phyloP scores from a whole-genome alignment of 2,329 filamentous ascomycete genomes.

The Calonectria crousiana region DNA sequence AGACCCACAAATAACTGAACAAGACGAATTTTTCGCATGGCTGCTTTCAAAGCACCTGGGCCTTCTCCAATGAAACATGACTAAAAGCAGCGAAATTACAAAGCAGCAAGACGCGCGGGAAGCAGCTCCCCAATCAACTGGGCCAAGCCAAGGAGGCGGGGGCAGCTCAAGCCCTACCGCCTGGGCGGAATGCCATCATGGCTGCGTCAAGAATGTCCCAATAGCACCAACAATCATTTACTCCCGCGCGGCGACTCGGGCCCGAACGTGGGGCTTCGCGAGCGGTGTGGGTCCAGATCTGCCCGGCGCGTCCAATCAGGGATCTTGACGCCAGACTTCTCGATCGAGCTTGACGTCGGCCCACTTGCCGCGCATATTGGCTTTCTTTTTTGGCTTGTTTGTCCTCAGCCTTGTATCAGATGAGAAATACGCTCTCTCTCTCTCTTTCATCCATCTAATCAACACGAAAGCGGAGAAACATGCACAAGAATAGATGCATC shows the following conservation, averaged over 20 bases:
- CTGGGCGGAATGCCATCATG: background rate
- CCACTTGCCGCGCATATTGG: background rate
- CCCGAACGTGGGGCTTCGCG: background rate
- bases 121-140: background rate
- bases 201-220: background rate
- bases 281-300: background rate
- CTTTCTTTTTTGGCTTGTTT: background rate
- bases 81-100: background rate
- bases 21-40: background rate
- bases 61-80: background rate
- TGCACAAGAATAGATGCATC: background rate
- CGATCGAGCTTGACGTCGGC: background rate
- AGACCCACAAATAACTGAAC: background rate
- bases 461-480: background rate
- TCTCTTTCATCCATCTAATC: background rate
- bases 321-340: slow-evolving; percentile 21
- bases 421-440: background rate
- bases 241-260: slow-evolving; percentile 21
- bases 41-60: slow-evolving; percentile 21
- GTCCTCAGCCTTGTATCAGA: background rate
- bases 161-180: background rate
- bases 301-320: slow-evolving; percentile 21
- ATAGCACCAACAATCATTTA: background rate
- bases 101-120: background rate
- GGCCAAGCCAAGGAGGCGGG: background rate